Percentiles rank a stretch among this genome's conserved stretches.
These are phyloP conservation scores for Penicillium diatomitis DNA, from an alignment of 495 filamentous ascomycete genomes.

Conservation along the genomic window DNA sequence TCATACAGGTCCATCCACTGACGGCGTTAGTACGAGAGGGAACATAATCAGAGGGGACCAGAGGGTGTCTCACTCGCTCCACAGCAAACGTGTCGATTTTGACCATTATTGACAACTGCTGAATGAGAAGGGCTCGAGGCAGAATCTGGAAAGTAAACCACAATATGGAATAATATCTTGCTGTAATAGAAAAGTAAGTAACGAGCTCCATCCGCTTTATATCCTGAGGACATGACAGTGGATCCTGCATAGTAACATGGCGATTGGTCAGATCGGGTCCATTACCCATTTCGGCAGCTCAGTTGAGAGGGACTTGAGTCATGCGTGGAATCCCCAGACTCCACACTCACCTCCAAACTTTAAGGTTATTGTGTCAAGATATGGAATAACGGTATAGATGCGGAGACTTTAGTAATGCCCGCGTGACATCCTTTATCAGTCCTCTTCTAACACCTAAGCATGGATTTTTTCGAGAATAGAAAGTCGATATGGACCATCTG, in stretches of 20 bases:
- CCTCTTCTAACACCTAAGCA: too few species aligned
- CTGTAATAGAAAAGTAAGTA: background rate
- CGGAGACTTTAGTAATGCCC: too few species aligned
- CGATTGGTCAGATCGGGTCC: slow-evolving; percentile 6
- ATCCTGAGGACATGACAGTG: background rate
- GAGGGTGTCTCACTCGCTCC: slow-evolving; percentile 48
- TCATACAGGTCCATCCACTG: slow-evolving; percentile 90
- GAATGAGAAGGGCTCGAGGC: background rate
- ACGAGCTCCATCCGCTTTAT: background rate
- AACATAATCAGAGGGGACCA: background rate
- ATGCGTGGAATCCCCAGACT: too few species aligned
- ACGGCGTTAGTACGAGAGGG: background rate
- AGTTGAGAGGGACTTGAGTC: background rate
- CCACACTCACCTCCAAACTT: too few species aligned
- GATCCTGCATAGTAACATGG: background rate
- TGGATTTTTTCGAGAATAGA: too few species aligned
- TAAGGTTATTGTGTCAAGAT: too few species aligned
- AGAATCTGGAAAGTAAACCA: background rate
- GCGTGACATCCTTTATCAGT: too few species aligned
- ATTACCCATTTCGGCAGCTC: slow-evolving; percentile 5
- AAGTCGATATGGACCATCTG: too few species aligned
- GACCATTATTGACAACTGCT: slow-evolving; percentile 43
- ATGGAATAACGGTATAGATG: too few species aligned
- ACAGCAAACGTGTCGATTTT: slow-evolving; percentile 66
- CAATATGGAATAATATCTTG: background rate